Evolutionary conservation across 805 yeast genomes (phyloP).

Genomic region (Cyberlindnera xishuangbannaensis): DNA sequence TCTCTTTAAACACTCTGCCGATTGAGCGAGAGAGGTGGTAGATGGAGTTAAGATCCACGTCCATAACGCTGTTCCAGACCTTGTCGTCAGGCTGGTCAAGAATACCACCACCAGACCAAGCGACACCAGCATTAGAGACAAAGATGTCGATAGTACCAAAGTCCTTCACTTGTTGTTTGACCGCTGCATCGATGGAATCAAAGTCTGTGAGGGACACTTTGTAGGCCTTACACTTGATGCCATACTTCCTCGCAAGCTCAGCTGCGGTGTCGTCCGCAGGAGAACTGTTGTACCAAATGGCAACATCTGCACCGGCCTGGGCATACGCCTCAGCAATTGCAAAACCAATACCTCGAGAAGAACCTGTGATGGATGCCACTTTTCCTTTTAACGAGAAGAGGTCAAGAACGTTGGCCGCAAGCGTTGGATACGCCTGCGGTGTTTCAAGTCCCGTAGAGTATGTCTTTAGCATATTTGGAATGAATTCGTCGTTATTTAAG

Average conservation of each 20-base stretch:
- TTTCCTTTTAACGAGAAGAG: slow-evolving; percentile 79
- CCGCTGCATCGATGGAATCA: slow-evolving; percentile 23
- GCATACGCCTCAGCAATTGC: slow-evolving; percentile 82
- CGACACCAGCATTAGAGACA: slow-evolving; percentile 87
- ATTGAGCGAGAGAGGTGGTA: slow-evolving; percentile 73
- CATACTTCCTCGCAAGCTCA: slow-evolving; percentile 54
- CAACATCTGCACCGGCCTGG: slow-evolving; percentile 87
- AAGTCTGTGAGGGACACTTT: slow-evolving; percentile 29
- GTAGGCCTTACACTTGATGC: slow-evolving; percentile 59
- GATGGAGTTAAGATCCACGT: slow-evolving; percentile 73
- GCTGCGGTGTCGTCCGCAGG: slow-evolving; percentile 34
- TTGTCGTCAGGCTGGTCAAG: slow-evolving; percentile 38
- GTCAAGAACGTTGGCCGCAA: slow-evolving; percentile 50
- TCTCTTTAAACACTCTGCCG: slow-evolving; percentile 68
- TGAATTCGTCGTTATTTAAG: no score
- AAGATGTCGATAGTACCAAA: slow-evolving; percentile 73
- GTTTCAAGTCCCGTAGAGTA: slow-evolving; percentile 21
- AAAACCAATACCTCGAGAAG: slow-evolving; percentile 77
- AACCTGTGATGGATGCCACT: slow-evolving; percentile 80
- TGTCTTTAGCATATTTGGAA: slow-evolving; percentile 11
- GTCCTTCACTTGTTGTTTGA: slow-evolving; percentile 45
- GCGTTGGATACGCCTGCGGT: slow-evolving; percentile 49
- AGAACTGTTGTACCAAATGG: slow-evolving; percentile 31
- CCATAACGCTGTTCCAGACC: slow-evolving; percentile 69
- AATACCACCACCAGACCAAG: slow-evolving; percentile 67